Evolutionary conservation across 345 rosid genomes (phyloP).

Genomic region (Salix arbutifolia): DNA sequence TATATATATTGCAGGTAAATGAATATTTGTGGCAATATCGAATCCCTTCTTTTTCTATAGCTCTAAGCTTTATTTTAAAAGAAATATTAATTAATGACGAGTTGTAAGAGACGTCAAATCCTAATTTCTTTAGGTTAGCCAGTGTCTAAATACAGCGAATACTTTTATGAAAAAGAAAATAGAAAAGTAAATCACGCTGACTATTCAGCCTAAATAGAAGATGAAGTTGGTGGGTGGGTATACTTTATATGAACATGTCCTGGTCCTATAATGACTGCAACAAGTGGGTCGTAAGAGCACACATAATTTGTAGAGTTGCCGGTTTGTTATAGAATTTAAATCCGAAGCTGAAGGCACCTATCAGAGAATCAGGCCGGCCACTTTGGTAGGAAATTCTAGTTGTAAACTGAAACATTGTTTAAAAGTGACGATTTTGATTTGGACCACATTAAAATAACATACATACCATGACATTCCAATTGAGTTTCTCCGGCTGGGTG

Average conservation of each 20-base stretch:
- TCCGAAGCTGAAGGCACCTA: not conserved
- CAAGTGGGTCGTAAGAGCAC: not conserved
- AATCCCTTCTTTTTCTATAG: too few species aligned
- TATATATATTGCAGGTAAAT: not conserved
- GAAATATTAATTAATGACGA: too few species aligned
- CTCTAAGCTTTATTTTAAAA: too few species aligned
- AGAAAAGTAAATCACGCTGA: not conserved
- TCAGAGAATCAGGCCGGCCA: not conserved
- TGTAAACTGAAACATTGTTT: not conserved
- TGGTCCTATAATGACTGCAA: not conserved
- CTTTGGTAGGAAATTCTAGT: not conserved
- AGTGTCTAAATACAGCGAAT: not conserved
- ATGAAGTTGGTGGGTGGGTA: not conserved
- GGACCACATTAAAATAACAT: not conserved
- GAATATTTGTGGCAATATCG: not conserved
- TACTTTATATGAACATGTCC: not conserved
- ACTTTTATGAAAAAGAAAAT: too few species aligned
- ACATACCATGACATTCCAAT: slow-evolving; percentile 88
- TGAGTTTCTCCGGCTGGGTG: slow-evolving; percentile 94
- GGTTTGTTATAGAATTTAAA: not conserved
- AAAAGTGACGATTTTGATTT: too few species aligned
- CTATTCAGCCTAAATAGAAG: not conserved
- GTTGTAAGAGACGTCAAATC: not conserved
- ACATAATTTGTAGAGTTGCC: not conserved
- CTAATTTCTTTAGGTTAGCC: not conserved